Evolutionary conservation across 129 eudicot species (phyloP), one percentile per base, ranked within the genome.

Genomic region (Chrysanthemum makinoi): DNA sequence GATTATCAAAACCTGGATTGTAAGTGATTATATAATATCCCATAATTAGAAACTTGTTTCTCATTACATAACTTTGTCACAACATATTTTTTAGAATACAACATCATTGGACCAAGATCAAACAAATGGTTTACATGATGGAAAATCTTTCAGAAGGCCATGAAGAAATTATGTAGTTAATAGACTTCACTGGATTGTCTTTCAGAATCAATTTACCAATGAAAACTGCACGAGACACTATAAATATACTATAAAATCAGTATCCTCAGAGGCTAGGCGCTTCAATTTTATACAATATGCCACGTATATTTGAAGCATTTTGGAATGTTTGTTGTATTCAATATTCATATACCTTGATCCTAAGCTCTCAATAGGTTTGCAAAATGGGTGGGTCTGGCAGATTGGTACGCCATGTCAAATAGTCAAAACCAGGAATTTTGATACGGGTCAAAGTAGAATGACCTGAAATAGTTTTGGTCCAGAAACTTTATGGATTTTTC

Each of bases 1-100:
- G 59, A 84, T 89, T 18, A 74, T 89, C 24, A 51, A 82, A 82
- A 65, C 35, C 96, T 48, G 96, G 90, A 70, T 65, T 80, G 77
- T 94, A 86, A 88, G 96, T 89, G 57, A 17, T 44, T 48, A 17
- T 52, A 79, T 33, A 22, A 52, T 28, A 11, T 39, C 59, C 56
- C 7, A 24, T 19, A 51, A 59, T 15, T 7, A 2, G 10, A 30
- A 30, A 30, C 2, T 2, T 30, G 0, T 30, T 30, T 30, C 3
- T 30, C 35, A 4, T 30, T 30, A 30, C 35, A 30, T 13, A 18
- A 73, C 6, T 65, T 22, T 61, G 20, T 46, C 24, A 33, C 15
- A 35, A 5, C 16, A 33, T 13, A 26, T 43, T 33, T 69, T 75
- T 26, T 82, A 84, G 87, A 87, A 87, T 66, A 84, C 94, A 35